phyloP scores from a whole-genome alignment of 495 filamentous ascomycete genomes.

The Tuber umbilicatum region DNA sequence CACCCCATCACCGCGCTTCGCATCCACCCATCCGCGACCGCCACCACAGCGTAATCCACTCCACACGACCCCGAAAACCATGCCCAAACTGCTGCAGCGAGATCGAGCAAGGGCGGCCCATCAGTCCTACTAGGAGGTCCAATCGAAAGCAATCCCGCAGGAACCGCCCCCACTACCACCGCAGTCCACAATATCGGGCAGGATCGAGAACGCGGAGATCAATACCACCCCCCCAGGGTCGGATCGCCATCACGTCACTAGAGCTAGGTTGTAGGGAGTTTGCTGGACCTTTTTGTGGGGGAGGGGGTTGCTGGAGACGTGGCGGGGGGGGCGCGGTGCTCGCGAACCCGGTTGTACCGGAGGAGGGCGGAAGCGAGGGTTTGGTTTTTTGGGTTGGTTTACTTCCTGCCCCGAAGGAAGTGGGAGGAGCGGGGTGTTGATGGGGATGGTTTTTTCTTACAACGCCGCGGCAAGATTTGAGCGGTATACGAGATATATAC shows the following conservation, averaged over 20 bases:
- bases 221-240: not conserved
- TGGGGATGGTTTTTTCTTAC: not conserved
- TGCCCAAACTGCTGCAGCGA: not conserved
- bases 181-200: constrained; percentile 5
- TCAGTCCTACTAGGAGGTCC: not conserved
- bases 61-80: not conserved
- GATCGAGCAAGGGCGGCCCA: not conserved
- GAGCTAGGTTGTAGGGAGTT: not conserved
- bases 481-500: no score
- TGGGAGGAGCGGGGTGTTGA: not conserved
- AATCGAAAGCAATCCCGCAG: not conserved
- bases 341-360: not conserved
- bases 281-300: constrained; percentile 5
- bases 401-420: not conserved
- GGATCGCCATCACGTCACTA: not conserved
- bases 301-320: constrained; percentile 6
- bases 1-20: not conserved
- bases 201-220: constrained; percentile 7
- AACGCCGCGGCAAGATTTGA: no score
- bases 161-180: not conserved
- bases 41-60: not conserved
- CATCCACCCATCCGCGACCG: not conserved
- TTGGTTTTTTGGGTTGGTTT: constrained; percentile 11
- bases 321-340: not conserved
- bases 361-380: not conserved